These are phyloP conservation scores for Fusarium papillatum DNA, from an alignment of 2,329 filamentous ascomycete genomes.

Conservation along the genomic window DNA sequence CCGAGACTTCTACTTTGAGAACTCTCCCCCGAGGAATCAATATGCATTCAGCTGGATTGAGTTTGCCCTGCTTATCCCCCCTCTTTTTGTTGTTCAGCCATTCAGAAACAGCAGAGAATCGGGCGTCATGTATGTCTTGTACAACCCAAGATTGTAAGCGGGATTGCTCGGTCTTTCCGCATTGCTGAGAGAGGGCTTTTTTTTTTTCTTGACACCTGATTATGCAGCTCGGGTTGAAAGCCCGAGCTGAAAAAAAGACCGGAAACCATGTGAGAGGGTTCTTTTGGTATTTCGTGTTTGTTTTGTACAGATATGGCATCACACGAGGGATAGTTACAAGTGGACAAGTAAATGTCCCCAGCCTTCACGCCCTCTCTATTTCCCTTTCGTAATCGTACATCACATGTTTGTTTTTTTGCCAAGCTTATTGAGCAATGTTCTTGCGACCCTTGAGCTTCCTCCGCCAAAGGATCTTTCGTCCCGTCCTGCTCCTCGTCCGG, in stretches of 20 bases:
- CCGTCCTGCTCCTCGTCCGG: conserved; percentile 63
- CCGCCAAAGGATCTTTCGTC: conserved; percentile 65
- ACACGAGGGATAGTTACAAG: conserved; percentile 17
- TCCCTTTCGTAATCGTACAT: conserved; percentile 40
- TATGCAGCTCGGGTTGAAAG: conserved; percentile 15
- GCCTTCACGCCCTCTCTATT: conserved; percentile 24
- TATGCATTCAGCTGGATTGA: conserved; percentile 12
- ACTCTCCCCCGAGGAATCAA: conserved; percentile 16
- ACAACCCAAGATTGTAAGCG: background rate
- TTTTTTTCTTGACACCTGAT: conserved; percentile 5
- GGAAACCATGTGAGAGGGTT: conserved; percentile 5
- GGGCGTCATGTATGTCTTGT: background rate
- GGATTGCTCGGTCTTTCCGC: conserved; percentile 2
- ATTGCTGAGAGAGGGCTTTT: background rate
- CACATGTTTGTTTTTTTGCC: conserved; percentile 5
- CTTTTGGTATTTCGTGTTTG: conserved; percentile 18
- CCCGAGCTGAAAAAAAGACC: conserved; percentile 3
- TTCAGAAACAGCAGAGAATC: background rate
- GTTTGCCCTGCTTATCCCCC: background rate
- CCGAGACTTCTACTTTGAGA: conserved; percentile 26
- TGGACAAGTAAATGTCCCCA: conserved; percentile 1
- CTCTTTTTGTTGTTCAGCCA: background rate
- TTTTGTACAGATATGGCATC: conserved; percentile 40
- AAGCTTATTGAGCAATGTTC: conserved; percentile 45
- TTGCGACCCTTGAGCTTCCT: conserved; percentile 66